These are phyloP conservation scores for Diaporthe eres DNA, from an alignment of 2,329 filamentous ascomycete species.

Conservation along the genomic window DNA sequence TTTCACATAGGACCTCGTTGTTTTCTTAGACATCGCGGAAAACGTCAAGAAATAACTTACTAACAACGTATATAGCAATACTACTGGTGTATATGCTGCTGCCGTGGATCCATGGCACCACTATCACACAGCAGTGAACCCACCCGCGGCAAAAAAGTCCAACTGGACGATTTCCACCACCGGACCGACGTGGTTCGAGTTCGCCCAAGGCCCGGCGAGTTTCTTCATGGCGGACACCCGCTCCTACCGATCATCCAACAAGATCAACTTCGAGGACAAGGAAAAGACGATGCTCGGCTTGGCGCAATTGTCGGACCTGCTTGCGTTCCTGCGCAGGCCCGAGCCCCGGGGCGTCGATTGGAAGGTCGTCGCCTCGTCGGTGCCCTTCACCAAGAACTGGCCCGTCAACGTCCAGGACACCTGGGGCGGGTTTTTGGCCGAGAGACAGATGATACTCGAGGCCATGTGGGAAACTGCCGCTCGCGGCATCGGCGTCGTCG, in stretches of 20 bases:
- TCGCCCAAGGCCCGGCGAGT: conserved; percentile 88
- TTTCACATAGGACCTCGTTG: too few relatives aligned
- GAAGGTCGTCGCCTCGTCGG: conserved; percentile 92
- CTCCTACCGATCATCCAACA: conserved; percentile 82
- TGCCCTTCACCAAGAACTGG: conserved; percentile 99
- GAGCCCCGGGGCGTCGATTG: conserved; percentile 86
- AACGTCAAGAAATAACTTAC: too few relatives aligned
- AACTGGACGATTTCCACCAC: conserved; percentile 52
- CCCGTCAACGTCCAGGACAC: conserved; percentile 89
- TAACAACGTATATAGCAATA: conserved; percentile 65
- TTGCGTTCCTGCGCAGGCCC: conserved; percentile 80
- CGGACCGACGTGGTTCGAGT: conserved; percentile 87
- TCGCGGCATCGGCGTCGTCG: conserved; percentile 81
- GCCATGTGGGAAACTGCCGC: conserved; percentile 92
- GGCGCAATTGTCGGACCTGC: conserved; percentile 83
- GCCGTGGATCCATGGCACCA: conserved; percentile 88
- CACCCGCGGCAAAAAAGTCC: conserved; percentile 73
- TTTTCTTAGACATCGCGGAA: too few relatives aligned
- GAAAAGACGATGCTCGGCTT: conserved; percentile 90
- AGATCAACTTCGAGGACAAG: conserved; percentile 69
- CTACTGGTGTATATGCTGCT: conserved; percentile 82
- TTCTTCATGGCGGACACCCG: conserved; percentile 97
- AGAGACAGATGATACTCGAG: conserved; percentile 84
- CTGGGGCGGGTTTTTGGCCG: conserved; percentile 91
- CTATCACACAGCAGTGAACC: conserved; percentile 90